Evolutionary conservation across 2,329 filamentous ascomycete genomes (phyloP), one percentile per base, ranked within the genome.

Genomic region (Clarireedia hainanense): DNA sequence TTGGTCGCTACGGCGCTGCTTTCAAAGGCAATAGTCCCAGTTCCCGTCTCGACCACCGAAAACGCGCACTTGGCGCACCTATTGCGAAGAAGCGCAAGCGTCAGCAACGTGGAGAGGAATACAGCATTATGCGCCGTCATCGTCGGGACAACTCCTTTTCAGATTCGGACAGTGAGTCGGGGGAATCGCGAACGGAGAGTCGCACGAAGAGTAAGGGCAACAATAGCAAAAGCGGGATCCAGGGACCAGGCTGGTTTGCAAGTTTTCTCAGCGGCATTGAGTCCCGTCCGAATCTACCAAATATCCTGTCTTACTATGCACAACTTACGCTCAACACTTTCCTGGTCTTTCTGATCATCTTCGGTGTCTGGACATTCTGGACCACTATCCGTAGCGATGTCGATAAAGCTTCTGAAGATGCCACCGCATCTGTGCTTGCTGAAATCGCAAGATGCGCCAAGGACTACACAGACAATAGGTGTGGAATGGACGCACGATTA

Each of bases 381-480:
- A 57, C 60, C 12, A 64, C 67, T 2, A 61, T 70, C 10, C 61
- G 61, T 14, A 59, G 63, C 23, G 68, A 70, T 51, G 64, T 70
- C 14, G 59, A 74, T 78, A 62, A 76, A 77, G 64, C 84, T 79
- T 70, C 75, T 76, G 58, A 81, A 75, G 70, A 76, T 15, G 70
- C 72, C 34, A 77, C 81, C 94, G 76, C 80, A 2, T 80, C 83
- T 14, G 81, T 94, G 23, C 72, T 91, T 58, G 80, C 82, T 10
- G 83, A 90, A 62, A 95, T 95, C 69, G 78, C 81, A 60, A 94
- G 94, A 69, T 99, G 94, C 69, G 79, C 81, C 2, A 80, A 81
- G 40, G 78, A 92, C 60, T 99, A 87, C 70, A 74, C 78, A 2
- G 78, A 83, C 48, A 99, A 99, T 66, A 76, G 78, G 39, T 99